Base-by-base conservation (phyloP, 306 rosid species). In the Rosa lucieae region DNA sequence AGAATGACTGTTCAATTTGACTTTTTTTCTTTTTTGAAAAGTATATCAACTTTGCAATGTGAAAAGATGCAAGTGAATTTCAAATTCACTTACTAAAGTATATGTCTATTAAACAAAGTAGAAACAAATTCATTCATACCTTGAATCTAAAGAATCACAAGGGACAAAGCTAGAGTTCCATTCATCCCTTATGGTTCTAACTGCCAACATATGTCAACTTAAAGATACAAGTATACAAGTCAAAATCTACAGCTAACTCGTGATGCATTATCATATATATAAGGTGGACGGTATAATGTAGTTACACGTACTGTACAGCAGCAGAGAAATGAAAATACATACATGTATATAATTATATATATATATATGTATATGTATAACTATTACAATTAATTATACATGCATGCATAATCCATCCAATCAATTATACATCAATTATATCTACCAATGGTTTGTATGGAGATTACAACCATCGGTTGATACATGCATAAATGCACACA, bases 121-220 rank as follows among this genome's bases (percentile, higher is more conserved):
- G 18, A 55, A 10, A 29, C 13, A 32, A 75, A 74, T 4, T 29
- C 59, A 48, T 77, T 65, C 66, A 58, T 66, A 66, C 55, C 15
- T 44, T 23, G 44, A 8, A 58, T 18, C 8, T 11, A n/a, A 21
- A 23, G 35, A 67, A 77, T 52, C 35, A 69, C 14, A 55, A 59
- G 10, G 43, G 39, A 51, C 40, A 77, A 14, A 67, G 23, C 8
- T 39, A 39, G 37, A 26, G 49, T 55, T 53, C 49, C 37, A 14
- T 55, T 53, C 62, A 20, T 73, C 58, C 44, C 44, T 55, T 42
- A 43, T 55, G 73, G 81, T 53, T 40, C 75, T 52, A 42, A 68
- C 26, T 14, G 4, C 17, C 26, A 78, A 59, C 42, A 51, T 9
- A 52, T n/a, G 51, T n/a, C 23, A 52, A 53, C 23, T 67, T 14